Evolutionary conservation across 2,329 filamentous ascomycete species (phyloP).

Genomic region (Atkinsonella hypoxylon): DNA sequence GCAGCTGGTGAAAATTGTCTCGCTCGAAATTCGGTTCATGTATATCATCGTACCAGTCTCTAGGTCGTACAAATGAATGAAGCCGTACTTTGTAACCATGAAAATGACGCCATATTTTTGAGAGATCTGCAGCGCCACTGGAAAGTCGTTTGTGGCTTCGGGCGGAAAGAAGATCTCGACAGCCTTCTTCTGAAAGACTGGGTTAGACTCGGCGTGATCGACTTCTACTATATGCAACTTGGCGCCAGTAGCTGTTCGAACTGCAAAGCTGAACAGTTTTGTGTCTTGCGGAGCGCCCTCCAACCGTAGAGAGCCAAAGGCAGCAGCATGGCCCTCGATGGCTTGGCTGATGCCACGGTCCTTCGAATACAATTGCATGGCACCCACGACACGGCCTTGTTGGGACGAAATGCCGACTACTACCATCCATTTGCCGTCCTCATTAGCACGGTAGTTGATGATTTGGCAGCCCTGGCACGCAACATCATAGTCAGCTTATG

Average conservation of each 20-base stretch:
- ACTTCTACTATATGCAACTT: slow-evolving; percentile 98
- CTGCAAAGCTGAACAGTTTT: slow-evolving; percentile 93
- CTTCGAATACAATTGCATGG: slow-evolving; percentile 94
- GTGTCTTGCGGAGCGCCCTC: slow-evolving; percentile 85
- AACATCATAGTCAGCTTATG: slow-evolving; percentile 4
- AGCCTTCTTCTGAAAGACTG: slow-evolving; percentile 84
- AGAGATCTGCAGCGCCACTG: slow-evolving; percentile 93
- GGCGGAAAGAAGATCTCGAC: slow-evolving; percentile 97
- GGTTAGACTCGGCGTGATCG: slow-evolving; percentile 82
- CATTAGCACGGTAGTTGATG: slow-evolving; percentile 97
- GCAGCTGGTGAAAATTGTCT: slow-evolving; percentile 95
- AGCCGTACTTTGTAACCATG: slow-evolving; percentile 96
- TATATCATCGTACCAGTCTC: slow-evolving; percentile 94
- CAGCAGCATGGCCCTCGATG: slow-evolving; percentile 93
- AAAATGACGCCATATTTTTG: slow-evolving; percentile 95
- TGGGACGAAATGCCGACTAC: slow-evolving; percentile 92
- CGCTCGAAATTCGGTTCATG: slow-evolving; percentile 99
- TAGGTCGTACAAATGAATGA: slow-evolving; percentile 96
- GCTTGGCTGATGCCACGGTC: slow-evolving; percentile 95
- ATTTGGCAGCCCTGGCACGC: slow-evolving; percentile 78
- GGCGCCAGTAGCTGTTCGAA: slow-evolving; percentile 76
- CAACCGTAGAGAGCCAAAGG: slow-evolving; percentile 79
- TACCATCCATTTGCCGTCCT: slow-evolving; percentile 96
- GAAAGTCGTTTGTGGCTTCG: slow-evolving; percentile 93
- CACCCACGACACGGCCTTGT: slow-evolving; percentile 84